These are phyloP conservation scores for Viridothelium virens DNA, from an alignment of 495 filamentous ascomycete genomes.

Conservation along the genomic window DNA sequence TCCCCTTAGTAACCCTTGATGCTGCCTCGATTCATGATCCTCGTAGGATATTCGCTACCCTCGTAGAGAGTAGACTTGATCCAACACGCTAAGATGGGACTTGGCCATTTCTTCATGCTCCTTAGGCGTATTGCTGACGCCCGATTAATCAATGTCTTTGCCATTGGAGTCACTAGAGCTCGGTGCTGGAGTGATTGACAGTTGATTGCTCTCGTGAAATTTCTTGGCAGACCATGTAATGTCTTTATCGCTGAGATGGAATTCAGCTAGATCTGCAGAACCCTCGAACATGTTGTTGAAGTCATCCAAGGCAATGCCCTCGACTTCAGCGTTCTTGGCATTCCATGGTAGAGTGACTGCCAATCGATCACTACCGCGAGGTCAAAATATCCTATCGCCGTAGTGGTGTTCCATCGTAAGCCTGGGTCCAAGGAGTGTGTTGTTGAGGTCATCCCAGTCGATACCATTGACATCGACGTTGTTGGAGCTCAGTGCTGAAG, in stretches of 20 bases:
- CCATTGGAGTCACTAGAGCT: neutral
- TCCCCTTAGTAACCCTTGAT: neutral
- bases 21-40: too few relatives aligned
- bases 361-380: neutral
- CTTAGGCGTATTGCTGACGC: neutral
- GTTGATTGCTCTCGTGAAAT: neutral
- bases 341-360: neutral
- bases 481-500: constrained; percentile 4
- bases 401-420: too few relatives aligned
- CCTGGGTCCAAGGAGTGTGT: neutral
- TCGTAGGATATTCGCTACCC: too few relatives aligned
- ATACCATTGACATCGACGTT: neutral
- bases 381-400: too few relatives aligned
- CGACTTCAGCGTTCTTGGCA: neutral
- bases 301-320: neutral
- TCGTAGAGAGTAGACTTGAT: neutral
- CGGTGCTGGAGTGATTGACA: constrained; percentile 9
- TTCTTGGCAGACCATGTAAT: neutral
- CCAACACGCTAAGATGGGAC: neutral
- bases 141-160: neutral
- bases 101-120: constrained; percentile 9
- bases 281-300: neutral
- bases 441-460: neutral
- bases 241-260: neutral
- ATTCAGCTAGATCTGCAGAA: neutral